Percentiles rank a stretch among this genome's conserved stretches.
These are phyloP conservation scores for Thelephora ganbajun DNA, from an alignment of 768 basidiomycete genomes.

Conservation along the genomic window DNA sequence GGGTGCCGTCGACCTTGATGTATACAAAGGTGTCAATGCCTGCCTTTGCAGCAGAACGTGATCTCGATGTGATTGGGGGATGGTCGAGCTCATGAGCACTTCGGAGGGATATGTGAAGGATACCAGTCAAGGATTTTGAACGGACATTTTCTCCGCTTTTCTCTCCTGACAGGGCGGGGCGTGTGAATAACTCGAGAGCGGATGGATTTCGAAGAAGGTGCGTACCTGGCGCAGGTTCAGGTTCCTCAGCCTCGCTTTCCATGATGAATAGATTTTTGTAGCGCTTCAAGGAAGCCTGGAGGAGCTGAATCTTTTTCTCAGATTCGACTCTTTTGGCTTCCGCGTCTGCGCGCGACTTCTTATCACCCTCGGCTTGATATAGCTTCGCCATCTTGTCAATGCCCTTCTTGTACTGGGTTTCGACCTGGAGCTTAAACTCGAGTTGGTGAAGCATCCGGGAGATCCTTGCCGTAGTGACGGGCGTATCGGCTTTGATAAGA, in stretches of 20 bases:
- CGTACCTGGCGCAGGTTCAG: slow-evolving; percentile 31
- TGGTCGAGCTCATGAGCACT: slow-evolving; percentile 93
- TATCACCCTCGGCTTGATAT: slow-evolving; percentile 94
- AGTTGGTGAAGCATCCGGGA: slow-evolving; percentile 96
- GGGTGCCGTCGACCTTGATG: slow-evolving; percentile 92
- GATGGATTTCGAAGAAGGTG: slow-evolving; percentile 3
- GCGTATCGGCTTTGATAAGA: slow-evolving; percentile 94
- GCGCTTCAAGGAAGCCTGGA: slow-evolving; percentile 83
- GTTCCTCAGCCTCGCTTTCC: slow-evolving; percentile 78
- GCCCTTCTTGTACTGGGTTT: slow-evolving; percentile 94
- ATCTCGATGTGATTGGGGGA: slow-evolving; percentile 55
- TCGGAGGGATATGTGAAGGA: slow-evolving; percentile 76
- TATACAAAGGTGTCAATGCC: slow-evolving; percentile 78
- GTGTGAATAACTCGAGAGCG: slow-evolving; percentile 4
- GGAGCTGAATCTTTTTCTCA: slow-evolving; percentile 89
- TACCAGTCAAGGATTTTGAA: slow-evolving; percentile 88
- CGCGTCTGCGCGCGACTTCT: slow-evolving; percentile 86
- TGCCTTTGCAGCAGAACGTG: slow-evolving; percentile 70
- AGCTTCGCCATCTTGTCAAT: slow-evolving; percentile 99
- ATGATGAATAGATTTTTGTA: slow-evolving; percentile 94
- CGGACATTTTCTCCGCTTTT: slow-evolving; percentile 86
- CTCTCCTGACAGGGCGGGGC: slow-evolving; percentile 35
- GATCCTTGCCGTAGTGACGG: slow-evolving; percentile 91
- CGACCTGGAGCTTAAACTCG: slow-evolving; percentile 98
- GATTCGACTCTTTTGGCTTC: slow-evolving; percentile 90